Base-by-base conservation (phyloP, 2,329 filamentous ascomycete genomes). In the Neonectria neomacrospora region DNA sequence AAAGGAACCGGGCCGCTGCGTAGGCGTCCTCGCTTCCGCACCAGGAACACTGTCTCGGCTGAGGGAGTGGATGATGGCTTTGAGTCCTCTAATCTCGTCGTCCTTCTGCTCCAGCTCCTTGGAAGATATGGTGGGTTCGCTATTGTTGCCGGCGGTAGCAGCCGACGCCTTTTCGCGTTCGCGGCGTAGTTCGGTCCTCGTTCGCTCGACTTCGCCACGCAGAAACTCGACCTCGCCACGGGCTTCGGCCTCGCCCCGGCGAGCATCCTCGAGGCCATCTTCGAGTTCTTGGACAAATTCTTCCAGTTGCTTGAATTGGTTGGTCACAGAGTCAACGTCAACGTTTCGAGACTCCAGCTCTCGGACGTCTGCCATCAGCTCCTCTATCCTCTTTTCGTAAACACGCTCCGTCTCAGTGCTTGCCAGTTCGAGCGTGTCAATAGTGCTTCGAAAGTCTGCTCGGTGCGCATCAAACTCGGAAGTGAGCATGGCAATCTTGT, bases 201-300 rank as follows among this genome's bases (percentile, higher is more conserved):
- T 95, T 66, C 96, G 86, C 79, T 99, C 96, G 1, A 98, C 95
- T 77, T 99, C 96, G 2, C 96, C 96, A 28, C 96, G 86, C 37
- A 99, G 80, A 75, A 98, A 98, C 77, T 99, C 96, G 3, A 97
- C 95, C 77, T 99, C 96, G 1, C 94, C 95, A 62, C 96, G 88
- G 30, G 96, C 96, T 80, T 99, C 96, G 10, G 95, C 95, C 80
- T 99, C 96, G 7, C 96, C 96, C 59, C 96, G 87, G 58, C 96
- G 86, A 51, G 96, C 94, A 80, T 99, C 96, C 79, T 99, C 96
- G 1, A 99, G 84, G 0, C 96, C 96, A 78, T 99, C 96, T 78
- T 99, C 96, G 0, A 99, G 87, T 77, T 99, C 96, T 71, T 97
- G 95, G 2, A 99, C 96, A 34, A 98, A 86, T 76, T 98, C 95